Evolutionary conservation across 441 rosid genomes (phyloP).

Genomic region (Eutrema salsugineum): DNA sequence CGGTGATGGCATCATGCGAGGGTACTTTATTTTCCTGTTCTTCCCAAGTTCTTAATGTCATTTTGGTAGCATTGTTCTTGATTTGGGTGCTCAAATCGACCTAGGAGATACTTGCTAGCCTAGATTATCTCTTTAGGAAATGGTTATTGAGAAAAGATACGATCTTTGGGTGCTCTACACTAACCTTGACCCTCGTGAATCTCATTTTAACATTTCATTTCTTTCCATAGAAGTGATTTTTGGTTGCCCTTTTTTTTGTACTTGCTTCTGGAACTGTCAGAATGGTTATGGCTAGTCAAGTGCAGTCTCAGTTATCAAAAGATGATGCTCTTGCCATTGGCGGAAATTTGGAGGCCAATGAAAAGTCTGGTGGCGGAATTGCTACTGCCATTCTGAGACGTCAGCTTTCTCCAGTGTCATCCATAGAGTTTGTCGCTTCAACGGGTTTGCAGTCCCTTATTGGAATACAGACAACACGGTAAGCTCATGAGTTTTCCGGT

Average conservation of each 20-base stretch:
- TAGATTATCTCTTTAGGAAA: background rate
- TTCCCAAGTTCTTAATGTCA: background rate
- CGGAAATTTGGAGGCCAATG: slow-evolving; percentile 76
- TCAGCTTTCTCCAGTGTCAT: slow-evolving; percentile 70
- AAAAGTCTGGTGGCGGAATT: slow-evolving; percentile 68
- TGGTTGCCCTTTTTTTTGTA: slow-evolving; percentile 19
- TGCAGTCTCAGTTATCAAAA: slow-evolving; percentile 80
- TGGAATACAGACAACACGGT: slow-evolving; percentile 83
- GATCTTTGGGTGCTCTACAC: background rate
- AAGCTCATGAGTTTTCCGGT: slow-evolving; percentile 14
- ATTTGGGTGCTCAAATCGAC: background rate
- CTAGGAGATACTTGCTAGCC: background rate
- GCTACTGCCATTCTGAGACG: slow-evolving; percentile 66
- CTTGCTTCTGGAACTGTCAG: slow-evolving; percentile 35
- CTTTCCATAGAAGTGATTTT: background rate
- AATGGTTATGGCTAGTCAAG: slow-evolving; percentile 86
- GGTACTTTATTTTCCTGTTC: slow-evolving; percentile 40
- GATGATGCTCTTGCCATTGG: slow-evolving; percentile 56
- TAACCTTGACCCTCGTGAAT: background rate
- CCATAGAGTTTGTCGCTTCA: slow-evolving; percentile 75
- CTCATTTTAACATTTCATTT: background rate
- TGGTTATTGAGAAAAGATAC: background rate
- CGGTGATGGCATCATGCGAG: slow-evolving; percentile 87
- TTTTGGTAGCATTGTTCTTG: slow-evolving; percentile 8
- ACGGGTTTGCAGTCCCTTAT: slow-evolving; percentile 73